Conservation (phyloP, 345 rosid genomes). For the Eucalyptus dawsonii region DNA sequence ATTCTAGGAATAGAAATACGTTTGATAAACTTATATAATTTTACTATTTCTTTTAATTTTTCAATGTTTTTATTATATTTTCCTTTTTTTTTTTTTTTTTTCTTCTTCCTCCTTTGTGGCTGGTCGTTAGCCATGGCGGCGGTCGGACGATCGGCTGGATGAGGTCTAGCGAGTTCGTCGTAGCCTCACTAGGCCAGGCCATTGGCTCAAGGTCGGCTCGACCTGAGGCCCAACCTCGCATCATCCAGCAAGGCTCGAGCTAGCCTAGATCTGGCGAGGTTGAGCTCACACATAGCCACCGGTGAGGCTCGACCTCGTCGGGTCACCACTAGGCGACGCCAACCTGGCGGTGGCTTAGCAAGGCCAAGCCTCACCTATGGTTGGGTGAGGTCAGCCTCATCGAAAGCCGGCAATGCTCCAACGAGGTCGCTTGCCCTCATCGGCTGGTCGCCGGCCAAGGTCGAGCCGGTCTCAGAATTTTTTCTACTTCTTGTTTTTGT, state of each 20-base stretch:
- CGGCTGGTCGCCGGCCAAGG: accelerated
- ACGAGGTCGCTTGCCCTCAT: too few relatives aligned
- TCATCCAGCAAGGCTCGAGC: accelerated
- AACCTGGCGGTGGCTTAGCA: accelerated
- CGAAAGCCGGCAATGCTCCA: accelerated
- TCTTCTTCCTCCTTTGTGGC: too few relatives aligned
- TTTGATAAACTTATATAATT: too few relatives aligned
- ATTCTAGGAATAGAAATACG: accelerated
- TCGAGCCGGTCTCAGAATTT: too few relatives aligned
- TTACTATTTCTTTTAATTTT: too few relatives aligned
- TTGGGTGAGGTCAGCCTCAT: accelerated
- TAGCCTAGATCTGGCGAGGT: too few relatives aligned
- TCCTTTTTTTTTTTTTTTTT: too few relatives aligned
- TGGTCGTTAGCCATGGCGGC: accelerated
- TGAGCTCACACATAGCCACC: accelerated
- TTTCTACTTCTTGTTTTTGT: too few relatives aligned
- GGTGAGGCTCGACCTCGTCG: accelerated
- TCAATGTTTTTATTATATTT: too few relatives aligned
- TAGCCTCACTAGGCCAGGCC: accelerated
- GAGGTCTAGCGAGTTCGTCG: accelerated
- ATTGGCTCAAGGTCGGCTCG: too few relatives aligned
- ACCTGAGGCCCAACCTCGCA: accelerated
- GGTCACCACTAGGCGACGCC: accelerated
- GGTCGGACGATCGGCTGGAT: accelerated
- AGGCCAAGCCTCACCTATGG: too few relatives aligned